Percentiles rank a stretch among this genome's conserved stretches.
These are phyloP conservation scores for Oryza glumipatula DNA, from an alignment of 176 grass and related monocot species.

Conservation along the genomic window DNA sequence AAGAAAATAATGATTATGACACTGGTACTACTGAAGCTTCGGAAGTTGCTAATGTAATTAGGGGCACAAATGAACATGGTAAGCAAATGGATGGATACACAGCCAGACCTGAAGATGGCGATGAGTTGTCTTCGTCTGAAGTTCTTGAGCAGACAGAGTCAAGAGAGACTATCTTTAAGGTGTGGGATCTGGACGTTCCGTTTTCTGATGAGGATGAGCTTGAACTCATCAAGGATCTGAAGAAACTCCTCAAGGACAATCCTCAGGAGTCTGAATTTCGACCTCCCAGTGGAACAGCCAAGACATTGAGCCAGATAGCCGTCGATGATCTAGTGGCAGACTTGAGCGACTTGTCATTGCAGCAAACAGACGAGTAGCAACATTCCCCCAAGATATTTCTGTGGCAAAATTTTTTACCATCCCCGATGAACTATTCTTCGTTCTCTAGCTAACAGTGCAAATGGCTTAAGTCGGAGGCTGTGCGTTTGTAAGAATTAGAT, in stretches of 20 bases:
- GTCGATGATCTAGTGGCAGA: constrained; percentile 60
- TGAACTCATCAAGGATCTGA: constrained; percentile 70
- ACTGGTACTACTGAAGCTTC: constrained; percentile 35
- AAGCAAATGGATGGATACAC: constrained; percentile 32
- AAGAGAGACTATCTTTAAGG: constrained; percentile 65
- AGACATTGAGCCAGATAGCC: constrained; percentile 37
- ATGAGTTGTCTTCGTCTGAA: constrained; percentile 18
- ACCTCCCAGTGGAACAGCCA: constrained; percentile 23
- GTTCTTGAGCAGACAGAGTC: constrained; percentile 47
- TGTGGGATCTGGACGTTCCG: constrained; percentile 65
- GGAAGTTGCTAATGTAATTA: constrained; percentile 30
- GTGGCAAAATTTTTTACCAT: background rate
- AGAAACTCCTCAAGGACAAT: constrained; percentile 49
- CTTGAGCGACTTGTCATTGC: constrained; percentile 67
- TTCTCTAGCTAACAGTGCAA: background rate
- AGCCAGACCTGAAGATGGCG: constrained; percentile 21
- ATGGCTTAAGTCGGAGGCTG: background rate
- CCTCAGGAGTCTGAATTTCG: constrained; percentile 8
- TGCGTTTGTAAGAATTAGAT: constrained; percentile 20
- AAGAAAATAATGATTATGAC: constrained; percentile 10
- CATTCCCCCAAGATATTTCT: background rate
- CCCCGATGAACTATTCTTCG: background rate
- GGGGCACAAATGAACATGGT: constrained; percentile 42
- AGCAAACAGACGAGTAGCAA: constrained; percentile 39
- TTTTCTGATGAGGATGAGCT: constrained; percentile 58